Percentiles rank a stretch among this genome's conserved stretches.
These are phyloP conservation scores for Aspergillus chevalieri DNA, from an alignment of 2,329 filamentous ascomycete species.

Conservation along the genomic window DNA sequence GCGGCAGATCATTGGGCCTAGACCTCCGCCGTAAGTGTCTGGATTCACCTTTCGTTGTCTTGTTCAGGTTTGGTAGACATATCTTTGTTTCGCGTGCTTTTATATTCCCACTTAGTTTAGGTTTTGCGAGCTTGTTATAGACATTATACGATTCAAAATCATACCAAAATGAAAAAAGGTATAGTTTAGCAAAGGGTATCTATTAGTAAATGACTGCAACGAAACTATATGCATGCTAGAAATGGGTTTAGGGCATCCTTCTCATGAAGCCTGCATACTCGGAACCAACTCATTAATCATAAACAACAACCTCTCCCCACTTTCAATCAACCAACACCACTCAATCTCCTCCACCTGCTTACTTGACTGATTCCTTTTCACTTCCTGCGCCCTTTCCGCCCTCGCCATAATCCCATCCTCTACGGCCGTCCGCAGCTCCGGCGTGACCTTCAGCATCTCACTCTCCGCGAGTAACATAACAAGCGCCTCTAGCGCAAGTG, in stretches of 20 bases:
- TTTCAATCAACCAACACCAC: conserved; percentile 36
- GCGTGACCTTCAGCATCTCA: conserved; percentile 27
- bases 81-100: not conserved
- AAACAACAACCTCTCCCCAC: conserved; percentile 34
- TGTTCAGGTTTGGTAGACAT: not conserved
- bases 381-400: conserved; percentile 39
- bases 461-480: conserved; percentile 47
- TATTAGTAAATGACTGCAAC: not conserved
- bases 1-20: conserved; percentile 58
- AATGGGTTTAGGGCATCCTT: not conserved
- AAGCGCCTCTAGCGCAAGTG: conserved; percentile 61
- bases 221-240: not conserved
- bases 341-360: conserved; percentile 30
- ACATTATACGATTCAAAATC: not conserved
- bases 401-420: conserved; percentile 49
- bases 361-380: conserved; percentile 39
- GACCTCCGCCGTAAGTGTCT: conserved; percentile 39
- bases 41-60: not conserved
- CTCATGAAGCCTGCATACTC: not conserved
- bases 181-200: not conserved
- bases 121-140: not conserved
- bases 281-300: conserved; percentile 29
- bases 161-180: not conserved
- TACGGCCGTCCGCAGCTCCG: conserved; percentile 41
- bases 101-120: not conserved